Conservation (phyloP, 495 filamentous ascomycete species). For the Xylaria longipes region DNA sequence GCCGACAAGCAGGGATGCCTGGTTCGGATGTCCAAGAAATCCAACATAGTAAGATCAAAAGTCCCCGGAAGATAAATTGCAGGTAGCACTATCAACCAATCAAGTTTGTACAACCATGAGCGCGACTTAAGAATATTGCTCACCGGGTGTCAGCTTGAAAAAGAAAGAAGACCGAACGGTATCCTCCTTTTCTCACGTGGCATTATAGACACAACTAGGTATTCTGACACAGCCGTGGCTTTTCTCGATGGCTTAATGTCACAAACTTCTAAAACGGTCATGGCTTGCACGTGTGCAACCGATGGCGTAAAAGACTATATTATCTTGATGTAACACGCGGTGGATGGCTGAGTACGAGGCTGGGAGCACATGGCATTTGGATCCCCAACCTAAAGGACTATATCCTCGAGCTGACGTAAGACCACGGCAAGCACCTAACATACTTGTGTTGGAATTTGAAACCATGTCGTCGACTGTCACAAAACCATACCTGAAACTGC, state of each 20-base stretch:
- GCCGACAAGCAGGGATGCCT: background rate
- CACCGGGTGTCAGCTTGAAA: background rate
- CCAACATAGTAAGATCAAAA: background rate
- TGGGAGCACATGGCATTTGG: background rate
- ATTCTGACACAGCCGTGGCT: background rate
- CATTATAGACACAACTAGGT: background rate
- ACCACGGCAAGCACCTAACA: background rate
- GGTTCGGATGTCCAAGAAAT: background rate
- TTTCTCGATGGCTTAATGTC: background rate
- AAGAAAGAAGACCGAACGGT: background rate
- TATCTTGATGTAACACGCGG: background rate
- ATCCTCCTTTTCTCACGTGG: background rate
- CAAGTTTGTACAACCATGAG: background rate
- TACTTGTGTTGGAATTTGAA: background rate
- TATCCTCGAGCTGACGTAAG: background rate
- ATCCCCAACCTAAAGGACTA: background rate
- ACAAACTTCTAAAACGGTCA: background rate
- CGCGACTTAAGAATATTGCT: background rate
- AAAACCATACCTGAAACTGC: too few species aligned
- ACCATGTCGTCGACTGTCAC: background rate
- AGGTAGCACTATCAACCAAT: background rate
- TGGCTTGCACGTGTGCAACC: background rate
- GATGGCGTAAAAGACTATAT: background rate
- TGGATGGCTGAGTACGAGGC: background rate
- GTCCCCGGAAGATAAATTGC: background rate